phyloP scores from a whole-genome alignment of 148 eudicot genomes.

The Mesembryanthemum crystallinum region DNA sequence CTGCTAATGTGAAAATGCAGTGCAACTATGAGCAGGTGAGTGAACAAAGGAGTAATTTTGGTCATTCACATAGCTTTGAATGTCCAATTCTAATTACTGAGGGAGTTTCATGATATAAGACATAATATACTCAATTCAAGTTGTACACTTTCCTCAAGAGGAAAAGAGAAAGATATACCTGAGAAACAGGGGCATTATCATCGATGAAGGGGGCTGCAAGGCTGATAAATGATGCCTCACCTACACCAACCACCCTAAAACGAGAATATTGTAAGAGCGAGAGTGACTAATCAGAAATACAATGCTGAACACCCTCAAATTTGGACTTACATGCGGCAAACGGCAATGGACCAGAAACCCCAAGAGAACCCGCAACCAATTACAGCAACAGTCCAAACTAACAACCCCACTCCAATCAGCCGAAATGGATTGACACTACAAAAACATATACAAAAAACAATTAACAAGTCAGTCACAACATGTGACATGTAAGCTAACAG shows the following conservation, averaged over 20 bases:
- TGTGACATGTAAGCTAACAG: background rate
- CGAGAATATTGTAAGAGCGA: constrained; percentile 14
- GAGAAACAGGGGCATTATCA: constrained; percentile 85
- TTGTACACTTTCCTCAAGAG: background rate
- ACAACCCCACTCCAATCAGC: constrained; percentile 89
- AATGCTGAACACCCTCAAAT: background rate
- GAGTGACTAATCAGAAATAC: constrained; percentile 16
- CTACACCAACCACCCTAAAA: constrained; percentile 94
- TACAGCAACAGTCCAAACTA: constrained; percentile 81
- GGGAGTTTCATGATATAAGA: background rate
- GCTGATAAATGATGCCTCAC: constrained; percentile 97
- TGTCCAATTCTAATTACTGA: background rate
- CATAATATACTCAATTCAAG: background rate
- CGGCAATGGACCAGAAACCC: constrained; percentile 79
- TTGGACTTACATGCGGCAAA: constrained; percentile 78
- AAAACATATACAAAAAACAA: constrained; percentile 23
- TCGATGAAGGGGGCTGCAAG: constrained; percentile 99
- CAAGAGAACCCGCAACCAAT: constrained; percentile 80
- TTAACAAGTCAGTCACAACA: background rate
- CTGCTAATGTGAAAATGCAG: background rate
- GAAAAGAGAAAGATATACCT: constrained; percentile 41
- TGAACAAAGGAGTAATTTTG: background rate
- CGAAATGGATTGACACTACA: constrained; percentile 94
- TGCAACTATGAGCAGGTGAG: background rate
- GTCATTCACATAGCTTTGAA: background rate